These are phyloP conservation scores for Delitschia confertaspora DNA, from an alignment of 495 filamentous ascomycete genomes.

Conservation along the genomic window DNA sequence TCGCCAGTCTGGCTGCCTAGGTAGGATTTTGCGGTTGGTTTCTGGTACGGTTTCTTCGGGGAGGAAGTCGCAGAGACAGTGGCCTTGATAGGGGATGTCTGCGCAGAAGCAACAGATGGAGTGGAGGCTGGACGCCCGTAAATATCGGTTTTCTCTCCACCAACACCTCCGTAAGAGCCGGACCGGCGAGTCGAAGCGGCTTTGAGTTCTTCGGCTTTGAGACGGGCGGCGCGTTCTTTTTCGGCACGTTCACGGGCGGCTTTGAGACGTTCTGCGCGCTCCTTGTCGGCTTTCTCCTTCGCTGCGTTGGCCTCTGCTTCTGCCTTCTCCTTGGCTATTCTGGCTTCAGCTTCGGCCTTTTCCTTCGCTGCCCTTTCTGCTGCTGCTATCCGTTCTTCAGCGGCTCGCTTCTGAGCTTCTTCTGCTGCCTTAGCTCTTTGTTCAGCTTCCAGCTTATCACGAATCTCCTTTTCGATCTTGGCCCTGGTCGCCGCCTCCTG, in stretches of 20 bases:
- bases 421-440: constrained; percentile 39
- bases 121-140: constrained; percentile 31
- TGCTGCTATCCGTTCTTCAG: constrained; percentile 35
- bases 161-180: constrained; percentile 27
- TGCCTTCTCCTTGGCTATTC: constrained; percentile 27
- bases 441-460: constrained; percentile 39
- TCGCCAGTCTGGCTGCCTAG: constrained; percentile 54
- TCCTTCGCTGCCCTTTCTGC: constrained; percentile 31
- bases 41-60: constrained; percentile 50
- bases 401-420: constrained; percentile 34
- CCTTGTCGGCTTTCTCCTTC: constrained; percentile 24
- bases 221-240: constrained; percentile 2
- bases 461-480: constrained; percentile 27
- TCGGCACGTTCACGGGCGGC: constrained; percentile 21
- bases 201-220: constrained; percentile 10
- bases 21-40: constrained; percentile 53
- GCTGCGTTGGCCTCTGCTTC: constrained; percentile 11
- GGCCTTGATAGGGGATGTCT: constrained; percentile 20
- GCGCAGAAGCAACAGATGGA: constrained; percentile 33
- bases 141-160: constrained; percentile 26
- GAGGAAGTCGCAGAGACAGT: constrained; percentile 32
- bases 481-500: constrained; percentile 30
- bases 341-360: constrained; percentile 28
- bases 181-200: constrained; percentile 27
- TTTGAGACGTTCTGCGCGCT: constrained; percentile 17